phyloP scores from a whole-genome alignment of 192 early-diverging fungal genomes.

The Martensiomyces pterosporus region DNA sequence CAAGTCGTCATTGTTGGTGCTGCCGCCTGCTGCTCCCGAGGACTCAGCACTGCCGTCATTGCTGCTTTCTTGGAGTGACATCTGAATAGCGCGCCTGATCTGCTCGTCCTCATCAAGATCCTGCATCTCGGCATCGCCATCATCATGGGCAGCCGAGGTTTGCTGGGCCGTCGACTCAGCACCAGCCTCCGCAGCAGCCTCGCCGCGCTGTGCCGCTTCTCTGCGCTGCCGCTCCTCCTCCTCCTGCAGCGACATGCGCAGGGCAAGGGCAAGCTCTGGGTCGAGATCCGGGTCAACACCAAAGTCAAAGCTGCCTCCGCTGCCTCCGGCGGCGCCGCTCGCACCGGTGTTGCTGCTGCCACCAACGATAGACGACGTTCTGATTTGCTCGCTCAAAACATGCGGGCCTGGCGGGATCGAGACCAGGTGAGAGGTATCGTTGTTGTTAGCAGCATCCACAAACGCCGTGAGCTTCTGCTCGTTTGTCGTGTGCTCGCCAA shows the following conservation, averaged over 20 bases:
- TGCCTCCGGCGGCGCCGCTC: constrained; percentile 50
- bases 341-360: constrained; percentile 72
- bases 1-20: constrained; percentile 52
- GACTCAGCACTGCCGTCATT: constrained; percentile 15
- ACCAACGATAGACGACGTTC: constrained; percentile 81
- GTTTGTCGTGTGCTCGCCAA: constrained; percentile 89
- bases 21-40: constrained; percentile 27
- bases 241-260: constrained; percentile 95
- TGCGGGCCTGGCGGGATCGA: constrained; percentile 92
- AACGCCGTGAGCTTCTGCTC: constrained; percentile 88
- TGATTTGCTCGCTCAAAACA: constrained; percentile 78
- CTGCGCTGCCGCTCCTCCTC: constrained; percentile 81
- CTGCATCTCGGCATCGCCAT: constrained; percentile 28
- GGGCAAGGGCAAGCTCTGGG: constrained; percentile 85
- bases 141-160: constrained; percentile 5
- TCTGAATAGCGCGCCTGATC: constrained; percentile 45
- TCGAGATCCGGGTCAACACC: constrained; percentile 92
- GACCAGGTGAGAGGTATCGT: constrained; percentile 90
- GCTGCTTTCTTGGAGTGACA: constrained; percentile 45
- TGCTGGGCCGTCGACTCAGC: constrained; percentile 1
- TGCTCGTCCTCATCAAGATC: constrained; percentile 47
- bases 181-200: background rate
- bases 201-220: constrained; percentile 18
- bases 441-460: constrained; percentile 82
- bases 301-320: constrained; percentile 72